These are phyloP conservation scores for Magnusiomyces tetraspermus DNA, from an alignment of 1,139 yeast species.

Conservation along the genomic window DNA sequence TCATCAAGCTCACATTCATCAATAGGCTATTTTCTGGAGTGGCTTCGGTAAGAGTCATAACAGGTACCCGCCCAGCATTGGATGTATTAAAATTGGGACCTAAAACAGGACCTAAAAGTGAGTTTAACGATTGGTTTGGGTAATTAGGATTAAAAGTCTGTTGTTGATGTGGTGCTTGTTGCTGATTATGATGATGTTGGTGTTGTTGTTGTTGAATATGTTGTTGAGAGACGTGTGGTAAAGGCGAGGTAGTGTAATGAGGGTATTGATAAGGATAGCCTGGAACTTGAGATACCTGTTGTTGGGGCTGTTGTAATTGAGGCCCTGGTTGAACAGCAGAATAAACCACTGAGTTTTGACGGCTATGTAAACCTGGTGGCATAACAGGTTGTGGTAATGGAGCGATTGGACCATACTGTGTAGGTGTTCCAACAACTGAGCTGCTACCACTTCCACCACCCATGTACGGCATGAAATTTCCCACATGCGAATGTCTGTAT, in stretches of 20 bases:
- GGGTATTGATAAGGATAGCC: not conserved
- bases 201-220: not conserved
- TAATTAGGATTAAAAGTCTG: not conserved
- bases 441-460: too few species aligned
- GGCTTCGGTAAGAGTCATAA: not conserved
- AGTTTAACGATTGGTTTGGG: not conserved
- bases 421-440: not conserved
- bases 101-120: too few species aligned
- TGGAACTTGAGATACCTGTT: too few species aligned
- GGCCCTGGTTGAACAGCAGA: not conserved
- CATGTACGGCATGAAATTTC: too few species aligned
- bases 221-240: too few species aligned
- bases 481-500: too few species aligned
- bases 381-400: not conserved
- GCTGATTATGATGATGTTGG: not conserved
- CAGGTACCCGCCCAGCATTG: not conserved
- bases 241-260: too few species aligned
- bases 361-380: not conserved
- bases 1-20: not conserved
- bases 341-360: not conserved
- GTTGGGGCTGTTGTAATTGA: too few species aligned
- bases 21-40: not conserved
- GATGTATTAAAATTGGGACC: too few species aligned
- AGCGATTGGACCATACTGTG: not conserved
- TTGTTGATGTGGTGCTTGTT: not conserved